Base-by-base conservation (phyloP, 2,329 filamentous ascomycete species). In the Fusarium domesticum region DNA sequence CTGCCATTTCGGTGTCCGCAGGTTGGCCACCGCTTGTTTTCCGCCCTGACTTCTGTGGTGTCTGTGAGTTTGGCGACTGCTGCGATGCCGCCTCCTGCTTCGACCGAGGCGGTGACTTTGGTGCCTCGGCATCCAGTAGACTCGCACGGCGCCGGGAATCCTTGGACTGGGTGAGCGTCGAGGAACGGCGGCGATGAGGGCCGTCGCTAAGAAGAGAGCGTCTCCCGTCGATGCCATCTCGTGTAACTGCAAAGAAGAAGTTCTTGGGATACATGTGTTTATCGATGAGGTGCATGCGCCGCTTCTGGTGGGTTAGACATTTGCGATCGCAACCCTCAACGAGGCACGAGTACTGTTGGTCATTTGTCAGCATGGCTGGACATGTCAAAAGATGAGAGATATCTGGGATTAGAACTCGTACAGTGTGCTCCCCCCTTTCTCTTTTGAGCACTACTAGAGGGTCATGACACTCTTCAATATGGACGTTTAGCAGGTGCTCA, bases 381-480 rank as follows among this genome's bases (percentile, higher is more conserved):
- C 11, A 16, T 14, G n/a, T 8, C 8, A 28, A 12, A 12, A 6
- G 19, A 7, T 23, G 18, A 15, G 18, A 18, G 25, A n/a, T 31
- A 28, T 16, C 18, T 31, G n/a, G 35, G 8, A 7, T 36, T 25
- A 30, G 18, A 18, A 72, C 81, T 66, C 23, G 23, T 71, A 92
- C 88, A 28, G 87, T 96, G 60, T 89, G 91, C 63, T 96, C 90
- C 34, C 91, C 93, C 57, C 82, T 80, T 40, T 89, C 89, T 56
- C 83, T 80, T 61, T 76, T 81, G 10, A 88, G 78, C 38, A 81
- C 83, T 31, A 80, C 75, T 48, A 97, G 77, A 6, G 89, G 81
- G 68, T 98, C 90, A 67, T 97, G 93, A 54, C 85, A 88, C 67
- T 97, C 93, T 56, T 91, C 83, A 53, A 96, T 91, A 63, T 98